A percentile compares a stretch with the other conserved stretches of the same genome.
phyloP scores from a whole-genome alignment of 805 yeast genomes.

The Huiozyma sinensis region DNA sequence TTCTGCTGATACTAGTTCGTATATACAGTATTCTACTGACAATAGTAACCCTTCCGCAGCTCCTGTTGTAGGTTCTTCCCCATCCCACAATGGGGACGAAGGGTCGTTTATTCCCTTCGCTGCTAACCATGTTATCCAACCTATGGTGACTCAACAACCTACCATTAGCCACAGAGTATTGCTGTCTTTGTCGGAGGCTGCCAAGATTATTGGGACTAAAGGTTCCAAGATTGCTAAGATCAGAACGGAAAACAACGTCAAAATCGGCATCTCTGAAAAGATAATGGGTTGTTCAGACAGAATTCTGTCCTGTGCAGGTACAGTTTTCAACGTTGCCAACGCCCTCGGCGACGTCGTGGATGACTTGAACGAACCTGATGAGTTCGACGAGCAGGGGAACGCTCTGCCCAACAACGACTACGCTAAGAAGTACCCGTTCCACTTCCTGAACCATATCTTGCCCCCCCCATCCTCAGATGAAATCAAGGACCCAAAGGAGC shows the following conservation, averaged over 20 bases:
- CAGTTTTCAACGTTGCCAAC: constrained; percentile 53
- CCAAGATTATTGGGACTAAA: constrained; percentile 78
- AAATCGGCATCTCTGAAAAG: constrained; percentile 78
- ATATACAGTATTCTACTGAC: too few species aligned
- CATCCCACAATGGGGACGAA: too few species aligned
- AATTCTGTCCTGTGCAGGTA: constrained; percentile 68
- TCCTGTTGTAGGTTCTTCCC: too few species aligned
- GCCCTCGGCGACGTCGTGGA: constrained; percentile 64
- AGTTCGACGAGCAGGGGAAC: constrained; percentile 8
- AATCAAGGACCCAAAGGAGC: constrained; percentile 18
- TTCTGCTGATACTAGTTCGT: too few species aligned
- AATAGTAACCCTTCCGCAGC: too few species aligned
- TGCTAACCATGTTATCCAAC: too few species aligned
- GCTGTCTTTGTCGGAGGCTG: constrained; percentile 79
- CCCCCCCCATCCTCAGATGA: constrained; percentile 24
- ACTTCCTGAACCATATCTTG: constrained; percentile 23
- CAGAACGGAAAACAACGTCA: constrained; percentile 64
- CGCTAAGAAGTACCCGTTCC: constrained; percentile 36
- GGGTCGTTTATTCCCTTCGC: too few species aligned
- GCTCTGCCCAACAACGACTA: not conserved
- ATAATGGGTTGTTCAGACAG: constrained; percentile 75
- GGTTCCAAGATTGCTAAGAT: constrained; percentile 70
- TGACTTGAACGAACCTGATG: constrained; percentile 19
- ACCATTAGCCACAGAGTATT: constrained; percentile 32
- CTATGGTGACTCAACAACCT: not conserved